A percentile compares a stretch with the other conserved stretches of the same genome.
Conservation (phyloP, 441 rosid species). For the Erodium moschatum region DNA sequence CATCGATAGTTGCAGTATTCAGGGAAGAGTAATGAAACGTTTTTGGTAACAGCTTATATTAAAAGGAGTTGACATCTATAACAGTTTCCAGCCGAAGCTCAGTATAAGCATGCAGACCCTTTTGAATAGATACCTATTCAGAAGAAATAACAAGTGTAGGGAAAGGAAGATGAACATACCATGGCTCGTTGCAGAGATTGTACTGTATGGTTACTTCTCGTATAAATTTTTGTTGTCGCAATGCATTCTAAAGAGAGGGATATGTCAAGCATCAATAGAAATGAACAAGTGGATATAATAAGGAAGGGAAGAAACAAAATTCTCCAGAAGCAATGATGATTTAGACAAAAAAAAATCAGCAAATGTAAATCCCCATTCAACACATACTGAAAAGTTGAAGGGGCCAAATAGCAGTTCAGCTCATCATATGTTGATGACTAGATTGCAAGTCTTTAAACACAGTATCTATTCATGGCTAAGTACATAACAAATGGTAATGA, state of each 20-base stretch:
- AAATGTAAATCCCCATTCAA: neutral
- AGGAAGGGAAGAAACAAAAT: neutral
- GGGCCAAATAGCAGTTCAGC: neutral
- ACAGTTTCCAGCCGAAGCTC: neutral
- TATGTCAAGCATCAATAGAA: neutral
- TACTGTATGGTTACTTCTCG: conserved; percentile 96
- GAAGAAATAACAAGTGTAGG: neutral
- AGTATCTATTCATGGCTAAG: neutral
- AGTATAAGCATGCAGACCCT: neutral
- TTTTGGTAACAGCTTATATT: neutral
- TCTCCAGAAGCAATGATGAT: neutral
- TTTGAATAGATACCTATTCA: neutral
- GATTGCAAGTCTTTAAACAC: neutral
- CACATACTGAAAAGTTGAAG: neutral
- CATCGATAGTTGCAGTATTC: neutral
- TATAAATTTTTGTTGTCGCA: conserved; percentile 93
- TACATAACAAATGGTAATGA: neutral
- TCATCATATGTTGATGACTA: neutral
- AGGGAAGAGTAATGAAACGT: neutral
- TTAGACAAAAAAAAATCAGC: neutral
- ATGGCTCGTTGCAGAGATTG: conserved; percentile 98
- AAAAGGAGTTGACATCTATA: neutral
- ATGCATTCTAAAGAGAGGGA: conserved; percentile 61
- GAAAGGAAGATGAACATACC: conserved; percentile 39
- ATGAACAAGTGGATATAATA: neutral